A percentile compares a stretch with the other conserved stretches of the same genome.
Conservation (phyloP, 495 filamentous ascomycete species). For the Penicillium bovifimosum region DNA sequence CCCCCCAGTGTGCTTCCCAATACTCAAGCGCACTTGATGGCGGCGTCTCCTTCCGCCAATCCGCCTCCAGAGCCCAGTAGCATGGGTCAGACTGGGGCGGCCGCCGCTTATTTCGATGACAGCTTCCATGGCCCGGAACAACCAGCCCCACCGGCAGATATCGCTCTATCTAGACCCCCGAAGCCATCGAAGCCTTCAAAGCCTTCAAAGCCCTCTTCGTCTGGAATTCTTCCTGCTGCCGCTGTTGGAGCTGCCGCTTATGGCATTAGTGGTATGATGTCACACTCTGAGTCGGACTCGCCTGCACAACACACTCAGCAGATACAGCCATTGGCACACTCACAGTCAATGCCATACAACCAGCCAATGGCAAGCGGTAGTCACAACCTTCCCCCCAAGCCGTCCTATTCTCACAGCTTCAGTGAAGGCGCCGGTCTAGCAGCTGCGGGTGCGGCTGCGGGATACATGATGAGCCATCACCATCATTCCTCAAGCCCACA, state of each 20-base stretch:
- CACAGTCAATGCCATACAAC: background rate
- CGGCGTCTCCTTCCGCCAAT: slow-evolving; percentile 42
- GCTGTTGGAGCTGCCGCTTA: slow-evolving; percentile 25
- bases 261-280: slow-evolving; percentile 21
- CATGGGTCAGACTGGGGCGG: slow-evolving; percentile 45
- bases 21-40: slow-evolving; percentile 44
- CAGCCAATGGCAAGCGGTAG: slow-evolving; percentile 9
- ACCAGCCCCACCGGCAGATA: slow-evolving; percentile 12
- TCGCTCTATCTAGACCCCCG: slow-evolving; percentile 21
- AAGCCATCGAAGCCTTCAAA: slow-evolving; percentile 22
- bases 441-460: slow-evolving; percentile 44
- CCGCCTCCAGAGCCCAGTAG: slow-evolving; percentile 51
- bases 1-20: slow-evolving; percentile 50
- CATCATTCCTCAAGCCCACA: slow-evolving; percentile 36
- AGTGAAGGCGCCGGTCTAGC: slow-evolving; percentile 38
- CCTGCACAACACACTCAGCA: slow-evolving; percentile 13
- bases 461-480: slow-evolving; percentile 43
- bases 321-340: background rate
- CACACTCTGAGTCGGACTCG: slow-evolving; percentile 15
- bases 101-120: slow-evolving; percentile 42
- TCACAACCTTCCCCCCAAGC: slow-evolving; percentile 13
- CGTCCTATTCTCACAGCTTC: slow-evolving; percentile 31
- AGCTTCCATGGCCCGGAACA: slow-evolving; percentile 13
- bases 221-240: slow-evolving; percentile 18
- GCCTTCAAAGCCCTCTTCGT: slow-evolving; percentile 24